phyloP scores from a whole-genome alignment of 2,329 filamentous ascomycete genomes.

The Verticillium klebahnii region DNA sequence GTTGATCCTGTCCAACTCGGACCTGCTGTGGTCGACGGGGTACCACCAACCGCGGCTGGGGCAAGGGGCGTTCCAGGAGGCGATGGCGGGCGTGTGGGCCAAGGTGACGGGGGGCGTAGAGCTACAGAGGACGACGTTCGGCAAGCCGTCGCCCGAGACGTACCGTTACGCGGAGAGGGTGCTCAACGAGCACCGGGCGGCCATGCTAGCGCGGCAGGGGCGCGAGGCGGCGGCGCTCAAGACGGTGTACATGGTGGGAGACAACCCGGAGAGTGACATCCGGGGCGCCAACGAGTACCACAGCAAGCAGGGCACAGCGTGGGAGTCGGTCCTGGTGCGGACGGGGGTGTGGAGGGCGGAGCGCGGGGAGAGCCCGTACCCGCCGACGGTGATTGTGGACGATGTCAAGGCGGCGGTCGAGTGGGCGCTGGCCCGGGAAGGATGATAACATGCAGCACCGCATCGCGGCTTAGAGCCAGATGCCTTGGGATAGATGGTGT shows the following conservation, averaged over 20 bases:
- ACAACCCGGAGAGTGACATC: conserved; percentile 88
- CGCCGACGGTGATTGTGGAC: conserved; percentile 62
- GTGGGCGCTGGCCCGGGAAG: conserved; percentile 64
- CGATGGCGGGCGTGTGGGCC: conserved; percentile 74
- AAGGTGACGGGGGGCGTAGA: conserved; percentile 61
- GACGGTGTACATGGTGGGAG: conserved; percentile 90
- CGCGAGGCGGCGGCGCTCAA: conserved; percentile 41
- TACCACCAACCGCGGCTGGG: conserved; percentile 85
- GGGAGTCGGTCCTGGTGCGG: conserved; percentile 72
- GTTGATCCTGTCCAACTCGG: conserved; percentile 85
- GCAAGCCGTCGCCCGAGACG: conserved; percentile 74
- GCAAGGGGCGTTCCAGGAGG: conserved; percentile 84
- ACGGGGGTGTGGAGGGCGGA: conserved; percentile 68
- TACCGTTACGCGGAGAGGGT: conserved; percentile 81
- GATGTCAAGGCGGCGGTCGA: conserved; percentile 73
- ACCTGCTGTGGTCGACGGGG: conserved; percentile 82
- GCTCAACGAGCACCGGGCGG: conserved; percentile 55
- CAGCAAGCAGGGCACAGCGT: conserved; percentile 64
- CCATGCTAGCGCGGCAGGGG: conserved; percentile 30
- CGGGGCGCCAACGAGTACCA: conserved; percentile 74
- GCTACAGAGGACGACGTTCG: conserved; percentile 64
- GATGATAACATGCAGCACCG: conserved; percentile 8
- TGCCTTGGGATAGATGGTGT: too few relatives aligned
- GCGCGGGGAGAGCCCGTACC: conserved; percentile 47
- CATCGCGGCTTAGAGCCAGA: background rate